Evolutionary conservation across 164 flowering plant species (phyloP).

Genomic region (Euptelea pleiosperma): DNA sequence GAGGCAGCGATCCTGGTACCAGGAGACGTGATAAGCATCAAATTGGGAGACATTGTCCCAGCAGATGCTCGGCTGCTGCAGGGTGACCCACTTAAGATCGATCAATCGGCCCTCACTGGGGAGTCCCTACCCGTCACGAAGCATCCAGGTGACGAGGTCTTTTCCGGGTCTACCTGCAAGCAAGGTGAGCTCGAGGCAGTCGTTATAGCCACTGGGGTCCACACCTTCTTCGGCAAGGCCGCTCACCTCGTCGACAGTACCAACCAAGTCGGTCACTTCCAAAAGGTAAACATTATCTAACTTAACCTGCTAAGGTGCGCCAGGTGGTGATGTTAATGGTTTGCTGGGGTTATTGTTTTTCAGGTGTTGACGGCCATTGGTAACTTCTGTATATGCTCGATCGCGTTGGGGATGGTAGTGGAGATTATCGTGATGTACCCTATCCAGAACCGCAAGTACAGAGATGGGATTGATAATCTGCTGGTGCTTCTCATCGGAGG

Average conservation of each 20-base stretch:
- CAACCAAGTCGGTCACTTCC: conserved; percentile 33
- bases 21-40: conserved; percentile 31
- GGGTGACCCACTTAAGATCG: conserved; percentile 31
- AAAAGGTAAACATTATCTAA: conserved; percentile 12
- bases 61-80: conserved; percentile 31
- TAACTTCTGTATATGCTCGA: conserved; percentile 84
- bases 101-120: conserved; percentile 32
- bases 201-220: conserved; percentile 34
- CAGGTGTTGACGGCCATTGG: conserved; percentile 34
- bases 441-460: conserved; percentile 63
- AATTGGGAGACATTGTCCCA: conserved; percentile 29
- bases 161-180: conserved; percentile 33
- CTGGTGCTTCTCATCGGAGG: conserved; percentile 88
- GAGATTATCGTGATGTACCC: conserved; percentile 77
- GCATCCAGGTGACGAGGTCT: conserved; percentile 26
- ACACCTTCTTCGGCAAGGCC: conserved; percentile 37
- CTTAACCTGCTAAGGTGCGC: too few species aligned
- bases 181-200: conserved; percentile 36
- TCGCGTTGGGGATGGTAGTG: conserved; percentile 63
- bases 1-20: conserved; percentile 31
- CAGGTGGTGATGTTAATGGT: too few species aligned
- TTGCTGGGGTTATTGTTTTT: too few species aligned
- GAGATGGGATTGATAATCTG: conserved; percentile 82
- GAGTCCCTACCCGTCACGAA: conserved; percentile 33
- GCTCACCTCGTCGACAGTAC: conserved; percentile 34